phyloP scores from a whole-genome alignment of 202 grass and related monocot species.

The Elaeis oleifera region DNA sequence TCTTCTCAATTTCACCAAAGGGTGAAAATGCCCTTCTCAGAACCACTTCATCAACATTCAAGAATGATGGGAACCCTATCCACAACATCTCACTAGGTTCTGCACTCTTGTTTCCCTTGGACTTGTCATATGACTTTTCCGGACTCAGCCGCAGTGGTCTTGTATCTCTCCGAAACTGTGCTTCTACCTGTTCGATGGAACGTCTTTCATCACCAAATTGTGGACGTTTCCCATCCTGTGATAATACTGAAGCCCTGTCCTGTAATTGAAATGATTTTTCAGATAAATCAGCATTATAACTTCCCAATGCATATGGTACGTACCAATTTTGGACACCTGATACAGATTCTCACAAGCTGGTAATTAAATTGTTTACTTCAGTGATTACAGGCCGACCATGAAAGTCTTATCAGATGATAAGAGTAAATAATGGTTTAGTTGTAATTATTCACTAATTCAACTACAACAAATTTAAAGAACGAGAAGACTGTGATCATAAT shows the following conservation, averaged over 20 bases:
- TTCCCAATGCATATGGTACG: not conserved
- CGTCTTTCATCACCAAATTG: conserved; percentile 38
- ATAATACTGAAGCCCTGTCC: conserved; percentile 50
- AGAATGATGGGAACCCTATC: conserved; percentile 73
- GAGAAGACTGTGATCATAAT: too few species aligned
- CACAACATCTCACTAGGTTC: conserved; percentile 94
- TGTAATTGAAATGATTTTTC: conserved; percentile 69
- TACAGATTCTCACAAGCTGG: too few species aligned
- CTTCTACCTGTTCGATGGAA: conserved; percentile 30
- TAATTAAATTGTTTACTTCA: too few species aligned
- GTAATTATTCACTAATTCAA: too few species aligned
- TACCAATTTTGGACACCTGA: too few species aligned
- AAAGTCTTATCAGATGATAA: too few species aligned
- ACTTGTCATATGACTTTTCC: conserved; percentile 55
- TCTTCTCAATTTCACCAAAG: conserved; percentile 70
- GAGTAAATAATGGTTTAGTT: too few species aligned
- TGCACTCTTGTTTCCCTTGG: conserved; percentile 47
- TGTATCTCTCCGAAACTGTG: conserved; percentile 25
- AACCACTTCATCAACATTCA: conserved; percentile 57
- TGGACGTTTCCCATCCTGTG: conserved; percentile 46
- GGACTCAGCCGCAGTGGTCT: conserved; percentile 35
- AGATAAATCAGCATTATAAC: conserved; percentile 33
- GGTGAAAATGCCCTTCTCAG: conserved; percentile 67
- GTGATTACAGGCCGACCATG: too few species aligned
- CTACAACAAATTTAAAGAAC: too few species aligned